phyloP scores from a whole-genome alignment of 768 basidiomycete species.

The Kwoniella newhampshirensis region DNA sequence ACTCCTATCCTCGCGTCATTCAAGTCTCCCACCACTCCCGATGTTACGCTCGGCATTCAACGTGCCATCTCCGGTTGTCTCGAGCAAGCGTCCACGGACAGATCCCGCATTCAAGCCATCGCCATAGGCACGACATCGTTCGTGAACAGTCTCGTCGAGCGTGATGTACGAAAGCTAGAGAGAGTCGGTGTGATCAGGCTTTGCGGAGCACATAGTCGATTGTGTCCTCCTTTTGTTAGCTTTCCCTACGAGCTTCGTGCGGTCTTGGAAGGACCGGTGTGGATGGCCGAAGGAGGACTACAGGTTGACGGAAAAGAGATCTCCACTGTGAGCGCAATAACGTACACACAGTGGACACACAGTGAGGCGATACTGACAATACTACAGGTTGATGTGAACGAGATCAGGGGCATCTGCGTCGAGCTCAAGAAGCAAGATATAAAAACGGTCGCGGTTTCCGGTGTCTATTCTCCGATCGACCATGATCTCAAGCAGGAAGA shows the following conservation, averaged over 20 bases:
- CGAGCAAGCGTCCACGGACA: slow-evolving; percentile 52
- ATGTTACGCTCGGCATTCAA: slow-evolving; percentile 65
- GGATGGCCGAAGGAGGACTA: slow-evolving; percentile 56
- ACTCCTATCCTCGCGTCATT: slow-evolving; percentile 39
- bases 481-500: slow-evolving; percentile 58
- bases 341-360: neutral
- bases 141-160: slow-evolving; percentile 64
- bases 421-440: slow-evolving; percentile 55
- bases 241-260: slow-evolving; percentile 56
- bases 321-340: slow-evolving; percentile 38
- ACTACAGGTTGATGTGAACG: slow-evolving; percentile 56
- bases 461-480: slow-evolving; percentile 60
- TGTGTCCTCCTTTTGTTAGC: slow-evolving; percentile 62
- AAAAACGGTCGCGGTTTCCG: slow-evolving; percentile 56
- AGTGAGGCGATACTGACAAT: neutral
- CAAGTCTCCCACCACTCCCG: slow-evolving; percentile 62
- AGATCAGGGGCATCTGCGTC: slow-evolving; percentile 56
- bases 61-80: slow-evolving; percentile 59
- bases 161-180: slow-evolving; percentile 59
- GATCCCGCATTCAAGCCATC: slow-evolving; percentile 58
- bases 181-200: slow-evolving; percentile 67
- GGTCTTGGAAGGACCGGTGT: slow-evolving; percentile 53
- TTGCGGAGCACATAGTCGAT: slow-evolving; percentile 61
- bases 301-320: slow-evolving; percentile 52
- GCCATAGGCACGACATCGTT: slow-evolving; percentile 68